Evolutionary conservation across 805 yeast species (phyloP).

Genomic region (Spathaspora sp.): DNA sequence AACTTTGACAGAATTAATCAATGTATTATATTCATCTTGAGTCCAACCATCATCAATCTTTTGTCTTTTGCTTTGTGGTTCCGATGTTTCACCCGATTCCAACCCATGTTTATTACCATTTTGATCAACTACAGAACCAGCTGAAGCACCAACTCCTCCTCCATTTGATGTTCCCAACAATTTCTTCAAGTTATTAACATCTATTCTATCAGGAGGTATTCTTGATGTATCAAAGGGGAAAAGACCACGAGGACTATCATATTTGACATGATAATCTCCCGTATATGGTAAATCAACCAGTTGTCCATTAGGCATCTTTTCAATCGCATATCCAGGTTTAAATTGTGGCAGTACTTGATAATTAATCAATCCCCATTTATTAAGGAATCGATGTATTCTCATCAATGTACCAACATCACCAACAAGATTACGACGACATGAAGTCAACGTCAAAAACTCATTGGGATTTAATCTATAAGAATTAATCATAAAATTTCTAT

Average conservation of each 20-base stretch:
- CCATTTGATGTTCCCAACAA: conserved; percentile 12
- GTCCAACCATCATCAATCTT: conserved; percentile 56
- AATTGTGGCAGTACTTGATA: conserved; percentile 84
- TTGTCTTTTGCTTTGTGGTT: conserved; percentile 1
- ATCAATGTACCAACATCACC: conserved; percentile 90
- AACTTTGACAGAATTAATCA: conserved; percentile 61
- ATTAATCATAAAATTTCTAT: conserved; percentile 86
- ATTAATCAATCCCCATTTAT: conserved; percentile 90
- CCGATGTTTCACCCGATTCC: conserved; percentile 4
- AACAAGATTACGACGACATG: conserved; percentile 83
- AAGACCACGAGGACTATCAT: conserved; percentile 88
- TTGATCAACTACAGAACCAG: conserved; percentile 4
- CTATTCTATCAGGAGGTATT: conserved; percentile 52
- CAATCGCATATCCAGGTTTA: conserved; percentile 60
- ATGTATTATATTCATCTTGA: conserved; percentile 52
- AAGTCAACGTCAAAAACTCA: conserved; percentile 85
- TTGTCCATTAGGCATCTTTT: conserved; percentile 40
- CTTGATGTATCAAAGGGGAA: conserved; percentile 87
- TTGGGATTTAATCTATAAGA: conserved; percentile 85
- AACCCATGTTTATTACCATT: conserved; percentile 6
- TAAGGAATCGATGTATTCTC: conserved; percentile 78
- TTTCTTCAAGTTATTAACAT: conserved; percentile 31
- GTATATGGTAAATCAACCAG: conserved; percentile 61
- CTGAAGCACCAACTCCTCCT: background rate
- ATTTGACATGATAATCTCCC: conserved; percentile 71